Evolutionary conservation across 2,329 filamentous ascomycete genomes (phyloP), one percentile per base, ranked within the genome.

Genomic region (Clonostachys rhizophaga): DNA sequence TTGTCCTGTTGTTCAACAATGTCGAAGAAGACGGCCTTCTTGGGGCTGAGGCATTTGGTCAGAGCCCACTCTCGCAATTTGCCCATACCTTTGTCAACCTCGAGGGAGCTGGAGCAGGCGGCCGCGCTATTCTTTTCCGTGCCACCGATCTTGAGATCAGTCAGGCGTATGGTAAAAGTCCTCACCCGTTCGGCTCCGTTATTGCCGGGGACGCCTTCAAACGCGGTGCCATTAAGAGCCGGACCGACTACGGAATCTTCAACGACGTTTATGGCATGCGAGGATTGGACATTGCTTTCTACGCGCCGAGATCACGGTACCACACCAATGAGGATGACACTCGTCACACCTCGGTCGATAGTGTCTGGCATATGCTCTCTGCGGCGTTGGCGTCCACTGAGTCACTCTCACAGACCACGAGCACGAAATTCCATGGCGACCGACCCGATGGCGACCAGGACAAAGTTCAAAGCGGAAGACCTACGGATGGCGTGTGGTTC

Each of bases 341-440:
- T 4, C 81, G 81, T 37, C 90, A 96, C 65, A 87, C 91, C 0
- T 87, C 83, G n/a, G 66, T 67, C 49, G 68, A 71, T 42, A 84
- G 80, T 52, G 67, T 97, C 17, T 97, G 91, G 91, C 91, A 97
- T 64, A 97, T 99, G 94, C 75, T 99, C 36, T 95, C 89, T 36
- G 85, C 85, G 13, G 83, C 91, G 6, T 69, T 96, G 20, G 80
- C 84, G 7, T 94, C 91, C 0, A 82, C 89, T 18, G 76, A 85
- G 57, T 75, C 75, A 2, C 74, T 97, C 40, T 85, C 89, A 1
- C 79, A 81, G 13, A 81, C 89, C 54, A 82, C 78, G 1, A 84
- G 81, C 48, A 70, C 78, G 42, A 75, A 72, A 3, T 96, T 95
- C 57, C 78, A 79, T 44, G 81, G 84, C 6, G 67, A 72, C 14